Evolutionary conservation across 169 alveolate species (phyloP).

Genomic region (Cryptosporidium meleagridis): DNA sequence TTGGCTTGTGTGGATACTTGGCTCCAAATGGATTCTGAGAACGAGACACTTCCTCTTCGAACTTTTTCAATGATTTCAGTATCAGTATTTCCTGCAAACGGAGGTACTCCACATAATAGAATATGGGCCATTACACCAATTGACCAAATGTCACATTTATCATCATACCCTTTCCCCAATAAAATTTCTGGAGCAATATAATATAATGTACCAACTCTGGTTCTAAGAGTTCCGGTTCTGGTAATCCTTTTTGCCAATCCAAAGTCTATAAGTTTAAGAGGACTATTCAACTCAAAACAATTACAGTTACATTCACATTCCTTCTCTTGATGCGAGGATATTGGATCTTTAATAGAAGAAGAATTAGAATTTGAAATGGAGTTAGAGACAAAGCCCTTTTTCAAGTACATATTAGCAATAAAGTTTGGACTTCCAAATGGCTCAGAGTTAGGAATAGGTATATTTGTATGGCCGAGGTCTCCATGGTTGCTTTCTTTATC

Average conservation of each 20-base stretch:
- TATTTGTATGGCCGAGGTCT: not conserved
- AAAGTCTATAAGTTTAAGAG: constrained; percentile 81
- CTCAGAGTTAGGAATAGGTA: not conserved
- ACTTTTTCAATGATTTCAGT: constrained; percentile 62
- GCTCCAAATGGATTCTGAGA: constrained; percentile 70
- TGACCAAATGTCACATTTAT: constrained; percentile 94
- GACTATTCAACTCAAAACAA: constrained; percentile 61
- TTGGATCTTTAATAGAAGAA: not conserved
- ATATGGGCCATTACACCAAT: constrained; percentile 92
- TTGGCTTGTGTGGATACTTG: constrained; percentile 74
- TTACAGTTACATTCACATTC: constrained; percentile 13
- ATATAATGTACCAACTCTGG: constrained; percentile 89
- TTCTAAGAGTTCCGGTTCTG: constrained; percentile 79
- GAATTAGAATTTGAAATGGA: not conserved
- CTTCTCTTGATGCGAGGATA: not conserved
- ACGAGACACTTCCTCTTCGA: constrained; percentile 34
- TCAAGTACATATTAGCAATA: not conserved
- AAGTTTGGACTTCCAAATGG: not conserved
- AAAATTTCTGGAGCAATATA: constrained; percentile 94
- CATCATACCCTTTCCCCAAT: constrained; percentile 88
- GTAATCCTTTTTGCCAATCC: constrained; percentile 81
- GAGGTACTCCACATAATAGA: constrained; percentile 91
- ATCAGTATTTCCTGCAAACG: constrained; percentile 78
- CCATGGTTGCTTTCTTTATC: not conserved
- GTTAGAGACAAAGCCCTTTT: not conserved